A percentile compares a stretch with the other conserved stretches of the same genome.
These are phyloP conservation scores for Cladosporium sphaerospermum DNA, from an alignment of 2,329 filamentous ascomycete genomes.

Conservation along the genomic window DNA sequence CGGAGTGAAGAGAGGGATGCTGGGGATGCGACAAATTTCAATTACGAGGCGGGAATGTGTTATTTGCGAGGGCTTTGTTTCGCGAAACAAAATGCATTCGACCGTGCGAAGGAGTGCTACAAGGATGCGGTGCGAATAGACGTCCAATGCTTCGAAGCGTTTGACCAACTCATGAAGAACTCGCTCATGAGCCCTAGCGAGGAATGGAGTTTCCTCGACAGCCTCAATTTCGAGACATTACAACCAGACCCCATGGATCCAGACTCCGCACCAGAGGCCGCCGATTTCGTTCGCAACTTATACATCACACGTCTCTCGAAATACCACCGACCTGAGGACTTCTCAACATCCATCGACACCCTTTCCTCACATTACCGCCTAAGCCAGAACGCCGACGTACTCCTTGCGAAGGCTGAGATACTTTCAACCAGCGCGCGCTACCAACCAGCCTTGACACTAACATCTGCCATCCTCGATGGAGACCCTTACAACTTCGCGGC, in stretches of 20 bases:
- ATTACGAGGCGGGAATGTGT: slow-evolving; percentile 96
- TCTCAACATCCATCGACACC: slow-evolving; percentile 80
- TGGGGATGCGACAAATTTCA: slow-evolving; percentile 68
- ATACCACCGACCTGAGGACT: slow-evolving; percentile 79
- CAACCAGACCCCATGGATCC: slow-evolving; percentile 54
- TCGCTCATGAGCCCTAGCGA: slow-evolving; percentile 82
- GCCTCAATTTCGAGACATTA: slow-evolving; percentile 83
- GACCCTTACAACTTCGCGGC: slow-evolving; percentile 87
- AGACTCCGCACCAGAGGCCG: slow-evolving; percentile 68
- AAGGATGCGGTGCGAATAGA: slow-evolving; percentile 96
- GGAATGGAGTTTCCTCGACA: slow-evolving; percentile 83
- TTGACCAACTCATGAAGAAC: slow-evolving; percentile 97
- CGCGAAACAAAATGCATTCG: slow-evolving; percentile 94
- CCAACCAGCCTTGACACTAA: slow-evolving; percentile 76
- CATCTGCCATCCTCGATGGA: slow-evolving; percentile 70
- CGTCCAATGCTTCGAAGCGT: slow-evolving; percentile 96
- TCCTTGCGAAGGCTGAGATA: slow-evolving; percentile 82
- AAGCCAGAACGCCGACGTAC: slow-evolving; percentile 76
- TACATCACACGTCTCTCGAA: slow-evolving; percentile 95
- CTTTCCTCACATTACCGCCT: slow-evolving; percentile 92
- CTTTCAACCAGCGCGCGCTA: slow-evolving; percentile 94
- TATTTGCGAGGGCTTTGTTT: slow-evolving; percentile 90
- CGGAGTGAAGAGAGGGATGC: slow-evolving; percentile 56
- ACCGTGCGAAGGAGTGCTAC: slow-evolving; percentile 96
- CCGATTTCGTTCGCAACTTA: slow-evolving; percentile 89